Percentiles rank a stretch among this genome's conserved stretches.
Evolutionary conservation across 176 grass and related monocot genomes (phyloP).

Genomic region (Musa itinerans): DNA sequence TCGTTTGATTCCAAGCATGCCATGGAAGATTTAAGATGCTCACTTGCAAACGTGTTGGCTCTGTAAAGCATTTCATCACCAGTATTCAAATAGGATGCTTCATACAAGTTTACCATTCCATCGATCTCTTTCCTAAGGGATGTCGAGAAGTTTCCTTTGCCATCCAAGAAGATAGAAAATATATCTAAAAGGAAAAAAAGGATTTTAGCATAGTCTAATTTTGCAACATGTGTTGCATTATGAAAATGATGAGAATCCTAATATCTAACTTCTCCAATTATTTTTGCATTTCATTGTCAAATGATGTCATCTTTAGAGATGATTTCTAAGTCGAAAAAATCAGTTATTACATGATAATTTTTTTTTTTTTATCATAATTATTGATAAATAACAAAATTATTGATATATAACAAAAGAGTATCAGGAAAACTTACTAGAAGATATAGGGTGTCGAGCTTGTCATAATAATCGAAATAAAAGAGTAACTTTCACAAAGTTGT

Average conservation of each 20-base stretch:
- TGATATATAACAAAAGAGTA: background rate
- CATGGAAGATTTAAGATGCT: background rate
- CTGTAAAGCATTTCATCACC: background rate
- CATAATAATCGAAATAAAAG: background rate
- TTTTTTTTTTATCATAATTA: no score
- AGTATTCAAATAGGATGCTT: conserved; percentile 2
- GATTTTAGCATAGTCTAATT: no score
- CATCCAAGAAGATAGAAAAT: background rate
- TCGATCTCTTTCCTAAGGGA: background rate
- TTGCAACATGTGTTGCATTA: no score
- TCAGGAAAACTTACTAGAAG: background rate
- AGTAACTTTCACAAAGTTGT: background rate
- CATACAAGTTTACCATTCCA: background rate
- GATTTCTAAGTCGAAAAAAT: no score
- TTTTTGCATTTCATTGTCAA: no score
- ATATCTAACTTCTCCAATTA: no score
- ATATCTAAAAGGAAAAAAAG: background rate
- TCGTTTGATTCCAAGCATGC: background rate
- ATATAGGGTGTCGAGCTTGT: background rate
- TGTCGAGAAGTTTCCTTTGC: background rate
- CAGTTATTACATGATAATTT: background rate
- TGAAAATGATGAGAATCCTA: no score
- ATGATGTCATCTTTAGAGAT: no score
- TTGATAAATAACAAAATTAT: background rate
- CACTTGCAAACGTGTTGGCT: background rate